phyloP scores from a whole-genome alignment of 1,139 yeast genomes.

The Yamadazyma triangularis region DNA sequence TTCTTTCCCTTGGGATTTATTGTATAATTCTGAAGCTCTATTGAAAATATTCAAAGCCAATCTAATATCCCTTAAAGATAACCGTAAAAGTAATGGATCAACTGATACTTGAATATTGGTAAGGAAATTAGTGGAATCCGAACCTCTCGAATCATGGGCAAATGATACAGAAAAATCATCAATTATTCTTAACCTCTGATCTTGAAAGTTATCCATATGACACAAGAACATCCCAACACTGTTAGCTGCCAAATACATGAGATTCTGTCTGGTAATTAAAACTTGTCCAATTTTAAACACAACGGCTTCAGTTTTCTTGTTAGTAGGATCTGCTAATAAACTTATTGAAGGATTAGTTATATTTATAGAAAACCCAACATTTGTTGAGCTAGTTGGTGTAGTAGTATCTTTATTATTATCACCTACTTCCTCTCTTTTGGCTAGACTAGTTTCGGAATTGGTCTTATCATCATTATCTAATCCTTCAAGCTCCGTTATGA shows the following conservation, averaged over 20 bases:
- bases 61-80: constrained; percentile 82
- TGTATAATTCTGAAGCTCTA: constrained; percentile 59
- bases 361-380: constrained; percentile 58
- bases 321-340: constrained; percentile 74
- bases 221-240: constrained; percentile 86
- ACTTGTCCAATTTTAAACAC: constrained; percentile 86
- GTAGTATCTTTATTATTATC: constrained; percentile 1
- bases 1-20: constrained; percentile 21
- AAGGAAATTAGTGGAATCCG: constrained; percentile 51
- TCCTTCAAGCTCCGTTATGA: constrained; percentile 17
- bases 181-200: constrained; percentile 62
- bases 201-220: constrained; percentile 63
- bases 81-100: constrained; percentile 76
- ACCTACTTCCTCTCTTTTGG: constrained; percentile 1
- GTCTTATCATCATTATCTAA: constrained; percentile 13
- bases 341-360: constrained; percentile 76
- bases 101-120: constrained; percentile 67
- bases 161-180: constrained; percentile 86
- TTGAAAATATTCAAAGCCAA: constrained; percentile 72
- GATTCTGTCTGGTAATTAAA: constrained; percentile 63
- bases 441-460: constrained; percentile 6
- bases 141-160: constrained; percentile 67
- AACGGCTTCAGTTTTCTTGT: constrained; percentile 72
- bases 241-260: constrained; percentile 62
- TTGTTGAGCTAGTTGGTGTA: neutral